phyloP scores from a whole-genome alignment of 768 basidiomycete genomes.

The Sarcodon aspratus region DNA sequence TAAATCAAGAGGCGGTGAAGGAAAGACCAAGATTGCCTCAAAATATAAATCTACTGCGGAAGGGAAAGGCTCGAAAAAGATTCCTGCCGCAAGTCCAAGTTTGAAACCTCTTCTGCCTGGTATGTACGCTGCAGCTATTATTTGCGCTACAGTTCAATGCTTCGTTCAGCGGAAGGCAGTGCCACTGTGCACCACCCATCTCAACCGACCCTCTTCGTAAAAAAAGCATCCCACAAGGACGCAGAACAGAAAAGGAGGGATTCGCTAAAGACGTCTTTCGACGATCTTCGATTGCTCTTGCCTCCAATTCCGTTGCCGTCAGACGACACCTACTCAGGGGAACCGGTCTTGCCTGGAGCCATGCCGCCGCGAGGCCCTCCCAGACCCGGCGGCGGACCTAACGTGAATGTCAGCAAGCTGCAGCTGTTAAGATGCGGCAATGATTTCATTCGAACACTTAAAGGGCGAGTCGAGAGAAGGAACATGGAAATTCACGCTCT shows the following conservation, averaged over 20 bases:
- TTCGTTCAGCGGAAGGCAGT: not conserved
- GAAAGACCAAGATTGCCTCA: constrained; percentile 8
- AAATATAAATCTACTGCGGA: constrained; percentile 20
- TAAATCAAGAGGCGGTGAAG: constrained; percentile 3
- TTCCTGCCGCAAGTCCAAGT: constrained; percentile 33
- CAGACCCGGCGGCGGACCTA: constrained; percentile 78
- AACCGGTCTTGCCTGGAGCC: constrained; percentile 76
- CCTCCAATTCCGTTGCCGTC: constrained; percentile 82
- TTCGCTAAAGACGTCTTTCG: constrained; percentile 89
- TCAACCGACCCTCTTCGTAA: constrained; percentile 30
- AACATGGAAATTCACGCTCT: constrained; percentile 67
- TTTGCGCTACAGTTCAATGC: not conserved
- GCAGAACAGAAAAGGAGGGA: constrained; percentile 98
- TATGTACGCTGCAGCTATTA: constrained; percentile 14
- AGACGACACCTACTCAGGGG: constrained; percentile 58
- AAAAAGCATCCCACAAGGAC: constrained; percentile 85
- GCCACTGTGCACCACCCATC: constrained; percentile 1
- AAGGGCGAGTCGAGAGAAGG: constrained; percentile 64
- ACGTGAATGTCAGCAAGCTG: constrained; percentile 89
- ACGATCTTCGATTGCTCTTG: constrained; percentile 70
- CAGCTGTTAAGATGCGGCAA: constrained; percentile 88
- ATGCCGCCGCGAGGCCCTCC: constrained; percentile 86
- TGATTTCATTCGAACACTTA: constrained; percentile 72
- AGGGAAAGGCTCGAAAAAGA: constrained; percentile 13
- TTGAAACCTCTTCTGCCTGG: constrained; percentile 70